phyloP scores from a whole-genome alignment of 768 basidiomycete species.

The Termitomyces sp. region DNA sequence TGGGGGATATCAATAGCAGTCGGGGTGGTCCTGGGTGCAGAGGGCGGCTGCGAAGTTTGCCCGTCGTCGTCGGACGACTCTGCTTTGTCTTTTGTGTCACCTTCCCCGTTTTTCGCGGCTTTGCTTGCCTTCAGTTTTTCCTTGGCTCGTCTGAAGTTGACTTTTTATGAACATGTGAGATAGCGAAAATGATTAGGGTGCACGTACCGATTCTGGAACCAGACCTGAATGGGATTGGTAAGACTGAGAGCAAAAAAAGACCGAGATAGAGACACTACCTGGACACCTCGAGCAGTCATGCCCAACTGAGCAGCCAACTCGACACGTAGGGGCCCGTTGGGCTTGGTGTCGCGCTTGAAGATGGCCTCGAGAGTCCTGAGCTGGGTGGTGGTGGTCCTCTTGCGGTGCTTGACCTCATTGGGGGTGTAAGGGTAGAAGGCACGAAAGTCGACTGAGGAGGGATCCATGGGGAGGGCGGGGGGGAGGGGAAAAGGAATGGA shows the following conservation, averaged over 20 bases:
- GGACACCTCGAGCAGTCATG: slow-evolving; percentile 94
- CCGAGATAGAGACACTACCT: slow-evolving; percentile 49
- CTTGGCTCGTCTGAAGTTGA: slow-evolving; percentile 65
- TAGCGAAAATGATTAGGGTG: not conserved
- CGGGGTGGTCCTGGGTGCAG: slow-evolving; percentile 7
- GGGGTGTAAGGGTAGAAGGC: slow-evolving; percentile 86
- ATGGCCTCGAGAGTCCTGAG: slow-evolving; percentile 85
- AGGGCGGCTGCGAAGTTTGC: not conserved
- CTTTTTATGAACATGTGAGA: slow-evolving; percentile 1
- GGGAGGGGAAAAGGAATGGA: slow-evolving; percentile 26
- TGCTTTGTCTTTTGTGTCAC: slow-evolving; percentile 18
- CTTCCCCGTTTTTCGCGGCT: slow-evolving; percentile 26
- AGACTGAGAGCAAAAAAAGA: slow-evolving; percentile 4
- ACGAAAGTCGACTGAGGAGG: slow-evolving; percentile 69
- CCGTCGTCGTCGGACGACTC: slow-evolving; percentile 22
- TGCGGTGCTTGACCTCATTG: slow-evolving; percentile 91
- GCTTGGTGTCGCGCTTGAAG: slow-evolving; percentile 88
- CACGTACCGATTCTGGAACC: slow-evolving; percentile 82
- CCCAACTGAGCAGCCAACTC: slow-evolving; percentile 75
- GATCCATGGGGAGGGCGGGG: slow-evolving; percentile 42
- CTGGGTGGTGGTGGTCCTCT: slow-evolving; percentile 84
- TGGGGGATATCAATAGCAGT: slow-evolving; percentile 9
- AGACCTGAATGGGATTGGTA: slow-evolving; percentile 48
- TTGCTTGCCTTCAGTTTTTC: slow-evolving; percentile 67
- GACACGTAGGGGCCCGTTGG: slow-evolving; percentile 76